Base-by-base conservation (phyloP, 2,329 filamentous ascomycete genomes). In the Aspergillus sp. region DNA sequence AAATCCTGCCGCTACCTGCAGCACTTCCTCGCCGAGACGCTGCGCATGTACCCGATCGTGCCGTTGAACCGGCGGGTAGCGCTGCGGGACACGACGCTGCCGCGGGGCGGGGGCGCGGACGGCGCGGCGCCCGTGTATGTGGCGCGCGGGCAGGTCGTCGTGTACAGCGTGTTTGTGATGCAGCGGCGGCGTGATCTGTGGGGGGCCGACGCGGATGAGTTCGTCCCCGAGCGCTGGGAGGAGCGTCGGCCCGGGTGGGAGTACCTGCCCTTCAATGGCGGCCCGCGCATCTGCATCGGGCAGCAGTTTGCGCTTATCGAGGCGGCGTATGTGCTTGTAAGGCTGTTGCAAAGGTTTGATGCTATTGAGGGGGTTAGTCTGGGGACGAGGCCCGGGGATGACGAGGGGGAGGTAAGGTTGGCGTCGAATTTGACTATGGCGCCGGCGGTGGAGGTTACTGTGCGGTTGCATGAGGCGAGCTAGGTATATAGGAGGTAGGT, bases 221-320 rank as follows among this genome's bases (percentile, higher is more conserved):
- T 85, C 71, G 78, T 76, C 54, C 88, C 88, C 1, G 87, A 89
- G 45, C 78, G 88, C 52, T 91, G 88, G 88, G 73, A 83, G 80
- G 81, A 84, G 64, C 86, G 85, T 0, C 81, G 80, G 64, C 56
- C 55, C 5, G 82, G 83, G 0, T 89, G 87, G 83, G 81, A 86
- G 57, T 91, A 88, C 66, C 80, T 91, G 40, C 88, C 88, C 3
- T 90, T 91, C 71, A 90, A 89, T 66, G 86, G 86, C 10, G 88
- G 87, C 1, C 85, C 88, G 41, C 76, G 88, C 29, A 88, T 89
- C 64, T 89, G 88, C 70, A 83, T 91, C 54, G 88, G 88, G 1
- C 88, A 93, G 77, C 88, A 93, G 70, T 93, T 91, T 68, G 89
- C 89, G 13, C 72, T 92, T 44, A 90, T 88, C 0, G 88, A 92